These are phyloP conservation scores for Colletotrichum noveboracense DNA, from an alignment of 2,329 filamentous ascomycete species.

Conservation along the genomic window DNA sequence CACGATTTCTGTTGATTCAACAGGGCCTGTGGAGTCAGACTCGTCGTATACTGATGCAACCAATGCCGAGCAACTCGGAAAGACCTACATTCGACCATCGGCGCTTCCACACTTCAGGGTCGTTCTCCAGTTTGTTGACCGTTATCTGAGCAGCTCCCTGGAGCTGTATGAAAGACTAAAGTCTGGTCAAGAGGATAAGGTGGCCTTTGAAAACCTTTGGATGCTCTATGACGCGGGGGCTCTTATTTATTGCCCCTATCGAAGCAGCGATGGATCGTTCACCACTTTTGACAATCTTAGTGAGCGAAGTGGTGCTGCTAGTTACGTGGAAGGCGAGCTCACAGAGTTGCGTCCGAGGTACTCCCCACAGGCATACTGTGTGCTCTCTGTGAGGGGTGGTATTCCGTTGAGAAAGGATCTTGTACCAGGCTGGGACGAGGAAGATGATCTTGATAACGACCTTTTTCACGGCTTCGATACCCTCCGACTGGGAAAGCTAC, in stretches of 20 bases:
- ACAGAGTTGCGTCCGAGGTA: not conserved
- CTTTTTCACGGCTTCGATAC: not conserved
- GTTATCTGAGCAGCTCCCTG: not conserved
- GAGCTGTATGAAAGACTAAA: not conserved
- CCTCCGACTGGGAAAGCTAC: not conserved
- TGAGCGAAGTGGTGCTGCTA: not conserved
- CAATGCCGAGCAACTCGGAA: not conserved
- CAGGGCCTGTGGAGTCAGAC: not conserved
- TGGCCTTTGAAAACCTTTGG: constrained; percentile 30
- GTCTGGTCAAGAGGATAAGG: not conserved
- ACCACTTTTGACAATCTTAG: not conserved
- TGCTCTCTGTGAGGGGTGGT: constrained; percentile 20
- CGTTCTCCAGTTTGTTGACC: not conserved
- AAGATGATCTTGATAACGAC: not conserved
- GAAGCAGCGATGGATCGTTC: not conserved
- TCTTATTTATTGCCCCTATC: constrained; percentile 23
- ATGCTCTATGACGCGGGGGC: constrained; percentile 28
- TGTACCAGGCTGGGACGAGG: not conserved
- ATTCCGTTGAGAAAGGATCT: not conserved
- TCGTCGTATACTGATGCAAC: not conserved
- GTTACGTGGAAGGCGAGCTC: not conserved
- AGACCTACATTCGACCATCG: not conserved
- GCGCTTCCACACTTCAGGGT: not conserved
- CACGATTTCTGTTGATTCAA: not conserved
- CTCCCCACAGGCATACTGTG: constrained; percentile 24